Percentiles rank a stretch among this genome's conserved stretches.
These are phyloP conservation scores for Candida bentonensis DNA, from an alignment of 805 yeast species.

Conservation along the genomic window DNA sequence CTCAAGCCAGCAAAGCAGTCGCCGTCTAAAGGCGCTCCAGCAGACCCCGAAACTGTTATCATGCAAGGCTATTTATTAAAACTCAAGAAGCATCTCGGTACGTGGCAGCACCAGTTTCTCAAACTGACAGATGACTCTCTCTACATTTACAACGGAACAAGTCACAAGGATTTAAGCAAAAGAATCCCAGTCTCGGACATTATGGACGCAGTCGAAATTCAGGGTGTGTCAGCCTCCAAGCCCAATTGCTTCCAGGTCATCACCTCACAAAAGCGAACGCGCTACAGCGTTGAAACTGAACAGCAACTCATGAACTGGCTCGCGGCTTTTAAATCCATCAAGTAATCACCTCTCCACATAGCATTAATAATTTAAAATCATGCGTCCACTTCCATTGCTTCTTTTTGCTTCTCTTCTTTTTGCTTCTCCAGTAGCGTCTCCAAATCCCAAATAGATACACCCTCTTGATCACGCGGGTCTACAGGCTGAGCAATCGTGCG, in stretches of 20 bases:
- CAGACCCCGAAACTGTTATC: not conserved
- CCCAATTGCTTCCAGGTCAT: not conserved
- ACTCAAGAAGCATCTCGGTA: not conserved
- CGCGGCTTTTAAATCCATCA: not conserved
- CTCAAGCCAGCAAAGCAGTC: not conserved
- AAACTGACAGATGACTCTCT: not conserved
- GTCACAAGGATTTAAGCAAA: not conserved
- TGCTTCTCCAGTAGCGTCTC: constrained; percentile 19
- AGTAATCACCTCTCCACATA: not conserved
- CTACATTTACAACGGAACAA: not conserved
- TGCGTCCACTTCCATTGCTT: not conserved
- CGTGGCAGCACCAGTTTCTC: not conserved
- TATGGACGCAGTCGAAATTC: not conserved
- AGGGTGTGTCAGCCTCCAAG: not conserved
- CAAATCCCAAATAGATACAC: constrained; percentile 83
- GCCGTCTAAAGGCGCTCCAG: not conserved
- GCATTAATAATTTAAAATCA: not conserved
- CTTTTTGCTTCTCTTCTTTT: not conserved
- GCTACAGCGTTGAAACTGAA: not conserved
- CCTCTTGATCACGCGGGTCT: constrained; percentile 80
- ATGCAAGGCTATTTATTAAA: not conserved
- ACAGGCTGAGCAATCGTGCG: constrained; percentile 91
- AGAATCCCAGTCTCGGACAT: not conserved
- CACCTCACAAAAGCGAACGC: not conserved
- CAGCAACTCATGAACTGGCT: constrained; percentile 1